phyloP scores from a whole-genome alignment of 2,329 filamentous ascomycete species.

The Aureobasidium leucospermi region DNA sequence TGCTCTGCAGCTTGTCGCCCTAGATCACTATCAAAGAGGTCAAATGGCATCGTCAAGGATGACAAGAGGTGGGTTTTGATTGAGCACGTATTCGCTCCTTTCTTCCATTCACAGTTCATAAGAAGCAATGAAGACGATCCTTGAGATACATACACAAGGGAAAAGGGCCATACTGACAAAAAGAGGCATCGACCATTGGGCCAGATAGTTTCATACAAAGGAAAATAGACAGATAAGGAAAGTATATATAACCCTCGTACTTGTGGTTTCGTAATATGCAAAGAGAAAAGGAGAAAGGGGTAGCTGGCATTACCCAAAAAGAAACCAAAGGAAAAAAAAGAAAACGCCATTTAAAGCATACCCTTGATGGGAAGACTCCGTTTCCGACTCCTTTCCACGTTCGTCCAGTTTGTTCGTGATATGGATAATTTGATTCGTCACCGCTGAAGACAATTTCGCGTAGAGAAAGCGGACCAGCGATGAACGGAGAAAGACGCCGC shows the following conservation, averaged over 20 bases:
- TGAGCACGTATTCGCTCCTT: no score
- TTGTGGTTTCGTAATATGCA: background rate
- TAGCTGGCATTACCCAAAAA: conserved; percentile 1
- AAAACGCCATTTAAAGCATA: background rate
- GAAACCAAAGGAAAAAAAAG: background rate
- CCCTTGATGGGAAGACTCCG: background rate
- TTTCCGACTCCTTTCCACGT: background rate
- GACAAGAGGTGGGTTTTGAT: no score
- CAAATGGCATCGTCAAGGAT: no score
- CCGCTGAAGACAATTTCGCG: background rate
- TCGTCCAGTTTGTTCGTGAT: conserved; percentile 2
- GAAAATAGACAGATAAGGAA: background rate
- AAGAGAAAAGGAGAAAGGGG: background rate
- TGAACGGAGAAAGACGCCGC: background rate
- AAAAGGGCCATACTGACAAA: background rate
- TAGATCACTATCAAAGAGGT: no score
- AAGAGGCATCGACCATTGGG: background rate
- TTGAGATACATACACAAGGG: background rate
- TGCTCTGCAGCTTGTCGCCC: no score
- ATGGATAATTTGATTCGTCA: conserved; percentile 1
- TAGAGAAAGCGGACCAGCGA: background rate
- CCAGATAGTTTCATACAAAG: background rate
- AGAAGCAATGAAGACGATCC: no score
- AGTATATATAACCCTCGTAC: background rate
- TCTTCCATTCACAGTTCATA: no score